Evolutionary conservation across 352 stramenopile genomes (phyloP).

Genomic region (Phytophthora pluvialis): DNA sequence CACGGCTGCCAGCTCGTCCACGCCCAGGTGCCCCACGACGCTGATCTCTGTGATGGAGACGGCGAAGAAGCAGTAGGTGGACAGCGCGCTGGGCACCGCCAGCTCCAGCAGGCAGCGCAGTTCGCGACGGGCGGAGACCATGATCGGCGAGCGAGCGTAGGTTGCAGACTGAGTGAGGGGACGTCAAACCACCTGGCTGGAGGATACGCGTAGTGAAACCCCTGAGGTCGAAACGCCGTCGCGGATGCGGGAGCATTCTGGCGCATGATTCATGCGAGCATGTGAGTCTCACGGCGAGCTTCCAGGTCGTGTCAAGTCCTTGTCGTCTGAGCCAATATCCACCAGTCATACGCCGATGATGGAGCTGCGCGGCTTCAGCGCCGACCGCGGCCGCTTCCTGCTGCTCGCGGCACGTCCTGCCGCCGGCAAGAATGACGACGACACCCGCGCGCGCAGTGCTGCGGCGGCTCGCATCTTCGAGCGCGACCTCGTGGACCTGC

Average conservation of each 20-base stretch:
- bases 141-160: conserved; percentile 3
- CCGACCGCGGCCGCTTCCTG: conserved; percentile 40
- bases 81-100: conserved; percentile 59
- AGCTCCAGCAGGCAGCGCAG: conserved; percentile 58
- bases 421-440: conserved; percentile 7
- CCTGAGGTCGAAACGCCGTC: conserved; percentile 1
- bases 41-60: conserved; percentile 84
- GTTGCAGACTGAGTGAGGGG: conserved; percentile 5
- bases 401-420: conserved; percentile 11
- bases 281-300: too few relatives aligned
- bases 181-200: not conserved
- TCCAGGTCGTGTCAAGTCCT: too few relatives aligned
- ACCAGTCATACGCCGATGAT: conserved; percentile 18
- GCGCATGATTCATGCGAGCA: too few relatives aligned
- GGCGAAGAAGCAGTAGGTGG: conserved; percentile 83
- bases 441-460: not conserved
- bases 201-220: conserved; percentile 15
- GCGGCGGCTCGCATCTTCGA: conserved; percentile 16
- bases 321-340: too few relatives aligned
- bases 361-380: conserved; percentile 46
- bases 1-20: conserved; percentile 79
- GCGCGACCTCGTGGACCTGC: conserved; percentile 51
- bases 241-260: not conserved
- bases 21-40: conserved; percentile 81
- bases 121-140: conserved; percentile 44